Conservation (phyloP, 2,329 filamentous ascomycete genomes). For the Lachnellula suecica region DNA sequence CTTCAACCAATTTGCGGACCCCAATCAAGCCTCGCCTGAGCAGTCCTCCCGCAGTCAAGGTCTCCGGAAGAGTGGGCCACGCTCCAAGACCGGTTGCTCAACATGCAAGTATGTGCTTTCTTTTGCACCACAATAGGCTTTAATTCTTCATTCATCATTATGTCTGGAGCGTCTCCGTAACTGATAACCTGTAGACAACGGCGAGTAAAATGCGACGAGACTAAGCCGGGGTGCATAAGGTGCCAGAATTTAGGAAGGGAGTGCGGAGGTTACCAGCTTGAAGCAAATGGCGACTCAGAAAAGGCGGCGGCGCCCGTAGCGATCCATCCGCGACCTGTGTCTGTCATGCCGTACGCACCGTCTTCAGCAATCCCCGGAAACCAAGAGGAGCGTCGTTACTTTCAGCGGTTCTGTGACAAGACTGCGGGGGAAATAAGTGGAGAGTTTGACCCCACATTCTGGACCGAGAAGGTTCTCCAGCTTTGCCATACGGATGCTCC, state of each 20-base stretch:
- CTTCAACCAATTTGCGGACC: slow-evolving; percentile 33
- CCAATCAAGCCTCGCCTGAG: slow-evolving; percentile 31
- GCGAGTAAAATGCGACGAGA: slow-evolving; percentile 35
- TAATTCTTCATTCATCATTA: background rate
- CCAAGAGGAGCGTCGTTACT: slow-evolving; percentile 30
- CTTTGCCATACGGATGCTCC: slow-evolving; percentile 31
- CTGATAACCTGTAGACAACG: slow-evolving; percentile 29
- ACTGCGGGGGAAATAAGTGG: slow-evolving; percentile 31
- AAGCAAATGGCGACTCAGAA: slow-evolving; percentile 25
- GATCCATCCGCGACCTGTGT: slow-evolving; percentile 32
- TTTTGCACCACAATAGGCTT: slow-evolving; percentile 2
- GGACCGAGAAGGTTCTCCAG: slow-evolving; percentile 34
- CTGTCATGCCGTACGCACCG: slow-evolving; percentile 29
- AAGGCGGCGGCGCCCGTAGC: slow-evolving; percentile 27
- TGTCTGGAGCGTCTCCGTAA: background rate
- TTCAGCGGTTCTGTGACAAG: slow-evolving; percentile 33
- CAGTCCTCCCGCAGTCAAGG: slow-evolving; percentile 33
- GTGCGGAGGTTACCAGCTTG: slow-evolving; percentile 33
- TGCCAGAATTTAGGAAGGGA: slow-evolving; percentile 34
- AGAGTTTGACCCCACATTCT: slow-evolving; percentile 31
- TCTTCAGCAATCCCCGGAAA: slow-evolving; percentile 29
- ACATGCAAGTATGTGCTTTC: slow-evolving; percentile 32
- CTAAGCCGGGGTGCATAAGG: slow-evolving; percentile 32
- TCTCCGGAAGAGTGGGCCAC: slow-evolving; percentile 33
- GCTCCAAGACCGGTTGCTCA: slow-evolving; percentile 34